These are phyloP conservation scores for Catharanthus roseus DNA, from an alignment of 257 asterid species.

Conservation along the genomic window DNA sequence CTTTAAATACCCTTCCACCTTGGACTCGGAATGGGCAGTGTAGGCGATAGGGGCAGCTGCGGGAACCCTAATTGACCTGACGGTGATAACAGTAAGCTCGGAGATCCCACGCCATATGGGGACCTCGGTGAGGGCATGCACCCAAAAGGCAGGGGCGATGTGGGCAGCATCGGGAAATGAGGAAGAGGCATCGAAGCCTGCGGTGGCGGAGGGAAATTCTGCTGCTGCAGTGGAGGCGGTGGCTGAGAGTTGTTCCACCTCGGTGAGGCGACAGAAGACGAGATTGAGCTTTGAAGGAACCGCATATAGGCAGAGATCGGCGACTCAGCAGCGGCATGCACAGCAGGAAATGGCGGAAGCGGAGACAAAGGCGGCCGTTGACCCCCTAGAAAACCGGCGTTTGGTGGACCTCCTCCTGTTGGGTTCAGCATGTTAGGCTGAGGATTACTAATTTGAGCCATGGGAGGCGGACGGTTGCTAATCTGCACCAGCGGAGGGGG, in stretches of 20 bases:
- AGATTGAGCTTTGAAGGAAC: constrained; percentile 25
- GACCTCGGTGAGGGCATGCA: constrained; percentile 53
- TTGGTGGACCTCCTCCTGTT: constrained; percentile 2
- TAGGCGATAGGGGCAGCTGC: constrained; percentile 75
- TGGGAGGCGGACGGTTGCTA: constrained; percentile 42
- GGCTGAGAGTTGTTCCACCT: constrained; percentile 28
- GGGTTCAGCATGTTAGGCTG: constrained; percentile 5
- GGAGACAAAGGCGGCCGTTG: constrained; percentile 49
- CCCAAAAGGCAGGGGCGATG: constrained; percentile 50
- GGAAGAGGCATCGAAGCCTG: constrained; percentile 24
- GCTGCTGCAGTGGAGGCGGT: constrained; percentile 20
- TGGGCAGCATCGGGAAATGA: constrained; percentile 29
- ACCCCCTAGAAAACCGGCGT: constrained; percentile 23
- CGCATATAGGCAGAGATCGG: constrained; percentile 58
- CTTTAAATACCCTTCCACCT: constrained; percentile 45
- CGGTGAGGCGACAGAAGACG: constrained; percentile 28
- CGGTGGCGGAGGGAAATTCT: constrained; percentile 31
- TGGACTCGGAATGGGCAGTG: constrained; percentile 66
- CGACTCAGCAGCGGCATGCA: constrained; percentile 50
- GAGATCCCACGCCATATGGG: constrained; percentile 36
- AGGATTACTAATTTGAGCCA: constrained; percentile 13
- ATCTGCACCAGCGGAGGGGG: constrained; percentile 86
- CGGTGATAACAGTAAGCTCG: constrained; percentile 52
- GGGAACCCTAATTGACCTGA: constrained; percentile 68
- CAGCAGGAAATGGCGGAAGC: constrained; percentile 66